These are phyloP conservation scores for Blastobotrys peoriensis DNA, from an alignment of 805 yeast genomes.

Conservation along the genomic window DNA sequence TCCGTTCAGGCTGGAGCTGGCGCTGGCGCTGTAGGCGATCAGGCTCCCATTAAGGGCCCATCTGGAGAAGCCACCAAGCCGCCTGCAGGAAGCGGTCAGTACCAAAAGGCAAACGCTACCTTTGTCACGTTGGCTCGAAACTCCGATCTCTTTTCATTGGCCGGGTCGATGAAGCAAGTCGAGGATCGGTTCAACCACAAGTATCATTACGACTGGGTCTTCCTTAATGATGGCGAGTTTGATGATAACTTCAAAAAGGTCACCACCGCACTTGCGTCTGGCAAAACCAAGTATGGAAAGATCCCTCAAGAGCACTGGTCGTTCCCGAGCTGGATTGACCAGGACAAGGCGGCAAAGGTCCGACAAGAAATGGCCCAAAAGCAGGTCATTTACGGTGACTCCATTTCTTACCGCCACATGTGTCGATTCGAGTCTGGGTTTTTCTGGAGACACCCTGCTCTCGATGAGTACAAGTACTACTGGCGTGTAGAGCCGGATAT, in stretches of 20 bases:
- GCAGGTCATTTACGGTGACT: slow-evolving; percentile 66
- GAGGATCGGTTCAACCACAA: slow-evolving; percentile 76
- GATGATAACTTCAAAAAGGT: slow-evolving; percentile 58
- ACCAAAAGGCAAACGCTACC: slow-evolving; percentile 36
- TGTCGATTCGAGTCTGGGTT: slow-evolving; percentile 84
- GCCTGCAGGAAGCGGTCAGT: slow-evolving; percentile 13
- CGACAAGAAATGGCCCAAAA: slow-evolving; percentile 49
- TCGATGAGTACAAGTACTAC: slow-evolving; percentile 72
- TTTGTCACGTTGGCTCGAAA: slow-evolving; percentile 61
- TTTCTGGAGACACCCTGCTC: slow-evolving; percentile 64
- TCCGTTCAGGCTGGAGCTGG: background rate
- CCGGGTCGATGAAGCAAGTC: slow-evolving; percentile 58
- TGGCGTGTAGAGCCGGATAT: slow-evolving; percentile 92
- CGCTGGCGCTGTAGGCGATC: slow-evolving; percentile 1
- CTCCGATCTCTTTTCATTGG: slow-evolving; percentile 50
- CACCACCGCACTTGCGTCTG: slow-evolving; percentile 52
- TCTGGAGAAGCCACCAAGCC: slow-evolving; percentile 6
- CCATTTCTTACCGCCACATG: slow-evolving; percentile 80
- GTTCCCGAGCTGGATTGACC: slow-evolving; percentile 75
- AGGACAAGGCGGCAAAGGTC: slow-evolving; percentile 56
- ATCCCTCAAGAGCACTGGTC: slow-evolving; percentile 83
- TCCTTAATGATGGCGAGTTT: slow-evolving; percentile 76
- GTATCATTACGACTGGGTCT: slow-evolving; percentile 87
- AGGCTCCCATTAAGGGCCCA: slow-evolving; percentile 6
- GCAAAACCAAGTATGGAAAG: slow-evolving; percentile 62